phyloP scores from a whole-genome alignment of 2,329 filamentous ascomycete genomes.

The Sordariomycetes sp. region DNA sequence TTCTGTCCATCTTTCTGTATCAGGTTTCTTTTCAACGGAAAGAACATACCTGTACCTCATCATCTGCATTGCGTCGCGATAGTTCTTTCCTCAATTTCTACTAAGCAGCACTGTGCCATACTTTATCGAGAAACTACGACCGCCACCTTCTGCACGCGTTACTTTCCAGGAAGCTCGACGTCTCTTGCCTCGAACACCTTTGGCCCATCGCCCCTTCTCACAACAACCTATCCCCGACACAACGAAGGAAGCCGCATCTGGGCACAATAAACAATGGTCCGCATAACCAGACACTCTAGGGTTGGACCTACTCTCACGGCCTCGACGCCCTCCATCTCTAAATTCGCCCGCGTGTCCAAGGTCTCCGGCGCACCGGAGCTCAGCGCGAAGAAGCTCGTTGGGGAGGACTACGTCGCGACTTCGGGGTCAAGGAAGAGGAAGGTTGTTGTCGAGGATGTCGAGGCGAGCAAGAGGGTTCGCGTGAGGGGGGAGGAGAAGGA shows the following conservation, averaged over 20 bases:
- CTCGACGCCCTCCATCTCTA: constrained; percentile 20
- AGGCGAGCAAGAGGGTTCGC: background rate
- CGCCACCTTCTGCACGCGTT: background rate
- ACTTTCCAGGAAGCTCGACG: background rate
- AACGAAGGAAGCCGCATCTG: background rate
- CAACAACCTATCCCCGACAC: background rate
- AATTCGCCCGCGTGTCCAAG: constrained; percentile 35
- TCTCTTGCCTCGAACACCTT: background rate
- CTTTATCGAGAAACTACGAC: background rate
- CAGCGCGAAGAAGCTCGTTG: constrained; percentile 1
- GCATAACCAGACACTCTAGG: constrained; percentile 11
- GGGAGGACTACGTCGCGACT: constrained; percentile 2
- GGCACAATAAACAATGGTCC: constrained; percentile 12
- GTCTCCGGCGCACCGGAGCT: background rate
- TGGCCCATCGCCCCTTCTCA: background rate
- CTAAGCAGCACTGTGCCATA: background rate
- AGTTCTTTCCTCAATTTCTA: background rate
- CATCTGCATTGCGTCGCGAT: background rate
- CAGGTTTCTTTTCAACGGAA: background rate
- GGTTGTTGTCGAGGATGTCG: background rate
- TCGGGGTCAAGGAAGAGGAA: constrained; percentile 4
- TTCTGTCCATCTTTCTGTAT: background rate
- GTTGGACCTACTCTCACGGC: constrained; percentile 9
- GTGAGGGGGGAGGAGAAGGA: background rate
- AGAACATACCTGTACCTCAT: background rate